These are phyloP conservation scores for Phaeosphaeriaceae sp. DNA, from an alignment of 2,329 filamentous ascomycete genomes.

Conservation along the genomic window DNA sequence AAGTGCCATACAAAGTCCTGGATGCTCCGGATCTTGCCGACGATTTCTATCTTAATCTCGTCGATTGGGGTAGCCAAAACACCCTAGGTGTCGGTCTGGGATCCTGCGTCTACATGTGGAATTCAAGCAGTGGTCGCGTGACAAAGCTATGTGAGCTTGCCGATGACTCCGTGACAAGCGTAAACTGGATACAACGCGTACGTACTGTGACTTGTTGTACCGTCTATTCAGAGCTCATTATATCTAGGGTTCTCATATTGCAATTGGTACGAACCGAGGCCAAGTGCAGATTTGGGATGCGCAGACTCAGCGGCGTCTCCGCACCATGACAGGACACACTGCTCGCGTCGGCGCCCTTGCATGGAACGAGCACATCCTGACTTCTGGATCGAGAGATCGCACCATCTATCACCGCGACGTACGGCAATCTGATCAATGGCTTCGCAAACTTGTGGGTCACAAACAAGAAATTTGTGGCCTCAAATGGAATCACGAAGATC, in stretches of 20 bases:
- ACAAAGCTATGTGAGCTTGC: constrained; percentile 92
- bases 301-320: constrained; percentile 79
- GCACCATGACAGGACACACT: constrained; percentile 97
- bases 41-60: constrained; percentile 96
- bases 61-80: constrained; percentile 97
- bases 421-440: constrained; percentile 86
- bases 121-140: constrained; percentile 86
- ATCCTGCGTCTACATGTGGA: constrained; percentile 98
- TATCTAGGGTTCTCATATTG: constrained; percentile 80
- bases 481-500: constrained; percentile 96
- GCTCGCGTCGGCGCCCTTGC: constrained; percentile 91
- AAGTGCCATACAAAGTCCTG: constrained; percentile 96
- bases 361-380: constrained; percentile 98
- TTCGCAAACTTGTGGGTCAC: constrained; percentile 86
- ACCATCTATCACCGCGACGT: constrained; percentile 96
- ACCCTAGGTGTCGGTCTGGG: constrained; percentile 91
- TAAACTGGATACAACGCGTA: constrained; percentile 94
- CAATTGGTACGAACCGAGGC: constrained; percentile 93
- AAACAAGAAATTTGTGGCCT: constrained; percentile 98
- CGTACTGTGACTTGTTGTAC: constrained; percentile 20
- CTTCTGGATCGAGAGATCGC: constrained; percentile 91
- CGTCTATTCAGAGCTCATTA: constrained; percentile 10
- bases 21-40: constrained; percentile 96
- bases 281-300: constrained; percentile 98
- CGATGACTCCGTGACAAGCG: constrained; percentile 94